phyloP scores from a whole-genome alignment of 768 basidiomycete species.

The Hirschioporus abietinus region DNA sequence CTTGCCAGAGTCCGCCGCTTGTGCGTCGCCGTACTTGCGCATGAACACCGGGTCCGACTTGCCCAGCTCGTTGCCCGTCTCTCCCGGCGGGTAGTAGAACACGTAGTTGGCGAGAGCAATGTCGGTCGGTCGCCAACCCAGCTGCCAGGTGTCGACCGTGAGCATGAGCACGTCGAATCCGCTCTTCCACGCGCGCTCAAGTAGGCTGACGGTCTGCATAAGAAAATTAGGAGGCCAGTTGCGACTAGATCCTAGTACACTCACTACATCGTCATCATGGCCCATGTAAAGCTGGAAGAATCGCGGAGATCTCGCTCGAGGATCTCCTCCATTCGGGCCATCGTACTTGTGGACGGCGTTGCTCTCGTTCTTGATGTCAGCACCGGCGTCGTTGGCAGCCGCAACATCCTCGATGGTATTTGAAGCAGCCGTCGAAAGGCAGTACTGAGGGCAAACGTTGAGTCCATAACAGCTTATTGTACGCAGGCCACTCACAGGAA shows the following conservation, averaged over 20 bases:
- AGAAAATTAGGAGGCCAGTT: constrained; percentile 4
- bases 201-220: constrained; percentile 36
- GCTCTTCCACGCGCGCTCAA: constrained; percentile 40
- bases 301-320: constrained; percentile 30
- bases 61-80: constrained; percentile 42
- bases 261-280: constrained; percentile 45
- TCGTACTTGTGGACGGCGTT: constrained; percentile 30
- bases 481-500: constrained; percentile 22
- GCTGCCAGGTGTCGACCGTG: constrained; percentile 46
- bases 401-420: constrained; percentile 49
- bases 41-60: constrained; percentile 46
- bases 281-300: constrained; percentile 55
- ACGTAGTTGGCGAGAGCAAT: constrained; percentile 47
- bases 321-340: constrained; percentile 28
- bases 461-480: constrained; percentile 7
- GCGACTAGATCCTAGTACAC: constrained; percentile 8
- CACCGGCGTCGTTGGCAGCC: constrained; percentile 38
- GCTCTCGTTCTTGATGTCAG: constrained; percentile 30
- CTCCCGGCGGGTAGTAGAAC: constrained; percentile 14
- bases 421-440: constrained; percentile 45
- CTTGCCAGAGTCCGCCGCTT: constrained; percentile 36
- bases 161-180: constrained; percentile 45
- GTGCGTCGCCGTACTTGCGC: constrained; percentile 37
- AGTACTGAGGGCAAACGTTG: constrained; percentile 28
- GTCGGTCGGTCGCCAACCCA: constrained; percentile 44